Conservation (phyloP, 306 rosid species). For the Vachellia pachyceras region DNA sequence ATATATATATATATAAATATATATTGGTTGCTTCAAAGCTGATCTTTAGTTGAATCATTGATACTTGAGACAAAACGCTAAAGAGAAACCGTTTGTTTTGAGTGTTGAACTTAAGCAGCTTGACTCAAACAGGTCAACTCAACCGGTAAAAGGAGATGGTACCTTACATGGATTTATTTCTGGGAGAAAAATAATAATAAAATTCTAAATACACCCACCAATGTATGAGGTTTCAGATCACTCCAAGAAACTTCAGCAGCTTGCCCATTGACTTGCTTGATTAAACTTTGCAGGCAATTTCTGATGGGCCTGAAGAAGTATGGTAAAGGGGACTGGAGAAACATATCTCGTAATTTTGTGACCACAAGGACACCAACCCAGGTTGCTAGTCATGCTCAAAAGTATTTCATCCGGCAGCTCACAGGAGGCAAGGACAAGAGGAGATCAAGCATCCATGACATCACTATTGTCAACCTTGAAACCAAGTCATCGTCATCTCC, state of each 20-base stretch:
- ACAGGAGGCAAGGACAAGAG: constrained; percentile 86
- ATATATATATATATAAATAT: too few species aligned
- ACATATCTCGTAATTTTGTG: constrained; percentile 80
- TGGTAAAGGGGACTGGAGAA: constrained; percentile 98
- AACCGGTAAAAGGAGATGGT: background rate
- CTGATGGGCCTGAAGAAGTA: constrained; percentile 88
- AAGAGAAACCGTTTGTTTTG: too few species aligned
- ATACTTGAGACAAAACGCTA: constrained; percentile 21
- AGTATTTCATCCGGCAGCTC: constrained; percentile 79
- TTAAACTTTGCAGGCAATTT: constrained; percentile 62
- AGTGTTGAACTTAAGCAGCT: constrained; percentile 8
- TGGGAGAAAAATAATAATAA: background rate
- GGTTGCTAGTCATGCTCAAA: constrained; percentile 96
- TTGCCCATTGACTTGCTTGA: too few species aligned
- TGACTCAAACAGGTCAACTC: background rate
- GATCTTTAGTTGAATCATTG: constrained; percentile 17
- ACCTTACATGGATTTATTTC: background rate
- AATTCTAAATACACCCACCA: background rate
- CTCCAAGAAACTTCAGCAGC: too few species aligned
- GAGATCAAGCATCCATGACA: constrained; percentile 94
- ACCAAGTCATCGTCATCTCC: constrained; percentile 49
- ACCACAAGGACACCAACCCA: constrained; percentile 93
- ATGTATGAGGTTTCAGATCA: too few species aligned
- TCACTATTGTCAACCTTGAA: constrained; percentile 75
- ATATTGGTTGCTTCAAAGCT: constrained; percentile 4